These are phyloP conservation scores for Claviceps maximensis DNA, from an alignment of 2,329 filamentous ascomycete species.

Conservation along the genomic window DNA sequence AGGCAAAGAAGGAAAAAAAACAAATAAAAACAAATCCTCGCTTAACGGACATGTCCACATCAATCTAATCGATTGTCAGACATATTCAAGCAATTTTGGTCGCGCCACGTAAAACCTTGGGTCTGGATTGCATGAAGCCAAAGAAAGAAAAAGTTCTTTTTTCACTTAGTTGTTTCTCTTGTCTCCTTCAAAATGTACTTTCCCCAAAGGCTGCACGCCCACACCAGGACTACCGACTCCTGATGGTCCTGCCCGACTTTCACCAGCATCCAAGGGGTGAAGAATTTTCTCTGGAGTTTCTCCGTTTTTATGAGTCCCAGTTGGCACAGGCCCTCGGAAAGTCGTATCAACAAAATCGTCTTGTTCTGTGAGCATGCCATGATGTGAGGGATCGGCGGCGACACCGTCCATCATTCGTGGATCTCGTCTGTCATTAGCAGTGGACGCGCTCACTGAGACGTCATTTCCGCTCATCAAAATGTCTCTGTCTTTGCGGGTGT, in stretches of 20 bases:
- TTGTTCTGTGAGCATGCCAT: constrained; percentile 35
- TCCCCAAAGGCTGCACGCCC: constrained; percentile 35
- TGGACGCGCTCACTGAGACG: constrained; percentile 31
- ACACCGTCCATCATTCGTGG: constrained; percentile 56
- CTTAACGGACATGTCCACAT: too few species aligned
- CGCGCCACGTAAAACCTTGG: too few species aligned
- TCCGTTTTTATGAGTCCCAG: constrained; percentile 18
- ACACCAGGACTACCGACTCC: constrained; percentile 31
- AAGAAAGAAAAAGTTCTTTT: not conserved
- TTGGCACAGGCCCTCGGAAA: constrained; percentile 40
- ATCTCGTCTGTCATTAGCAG: constrained; percentile 40
- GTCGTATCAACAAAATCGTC: constrained; percentile 52
- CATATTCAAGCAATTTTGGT: too few species aligned
- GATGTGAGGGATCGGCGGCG: constrained; percentile 38
- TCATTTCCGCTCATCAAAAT: constrained; percentile 21
- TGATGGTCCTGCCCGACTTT: constrained; percentile 24
- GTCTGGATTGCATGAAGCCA: not conserved
- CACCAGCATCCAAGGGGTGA: constrained; percentile 40
- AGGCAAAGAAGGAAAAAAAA: too few species aligned
- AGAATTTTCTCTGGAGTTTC: constrained; percentile 54
- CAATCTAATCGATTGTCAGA: too few species aligned
- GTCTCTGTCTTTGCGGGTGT: constrained; percentile 26
- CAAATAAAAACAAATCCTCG: too few species aligned
- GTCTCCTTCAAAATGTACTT: constrained; percentile 47
- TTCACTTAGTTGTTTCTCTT: constrained; percentile 12